Percentiles rank a stretch among this genome's conserved stretches.
These are phyloP conservation scores for Leccinum obscurum DNA, from an alignment of 768 basidiomycete species.

Conservation along the genomic window DNA sequence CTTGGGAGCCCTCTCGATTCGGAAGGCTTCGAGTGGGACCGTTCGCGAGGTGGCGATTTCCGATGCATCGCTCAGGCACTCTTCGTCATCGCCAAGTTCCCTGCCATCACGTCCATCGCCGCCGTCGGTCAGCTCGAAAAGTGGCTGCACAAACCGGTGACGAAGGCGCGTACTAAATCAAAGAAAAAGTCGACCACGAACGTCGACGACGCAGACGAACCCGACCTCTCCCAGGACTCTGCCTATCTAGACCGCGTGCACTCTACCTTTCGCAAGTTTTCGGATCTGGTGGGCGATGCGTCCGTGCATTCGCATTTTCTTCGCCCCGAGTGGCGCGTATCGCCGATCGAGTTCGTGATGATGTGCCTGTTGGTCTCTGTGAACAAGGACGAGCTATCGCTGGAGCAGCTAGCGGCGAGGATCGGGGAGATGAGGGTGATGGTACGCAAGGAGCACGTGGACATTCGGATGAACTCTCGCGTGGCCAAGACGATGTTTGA, in stretches of 20 bases:
- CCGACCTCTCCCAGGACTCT: constrained; percentile 33
- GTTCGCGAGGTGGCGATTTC: constrained; percentile 53
- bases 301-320: constrained; percentile 39
- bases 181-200: constrained; percentile 23
- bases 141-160: constrained; percentile 42
- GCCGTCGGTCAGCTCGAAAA: constrained; percentile 45
- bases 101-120: constrained; percentile 29
- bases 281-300: constrained; percentile 42
- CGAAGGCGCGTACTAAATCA: constrained; percentile 11
- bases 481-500: constrained; percentile 56
- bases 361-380: constrained; percentile 53
- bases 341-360: constrained; percentile 69
- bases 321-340: constrained; percentile 47
- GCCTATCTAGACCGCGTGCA: constrained; percentile 36
- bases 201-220: background rate
- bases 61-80: constrained; percentile 57
- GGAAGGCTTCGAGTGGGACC: constrained; percentile 50
- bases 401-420: constrained; percentile 42
- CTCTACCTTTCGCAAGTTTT: constrained; percentile 48
- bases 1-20: constrained; percentile 37
- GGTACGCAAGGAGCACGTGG: constrained; percentile 56
- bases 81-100: constrained; percentile 48
- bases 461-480: constrained; percentile 64
- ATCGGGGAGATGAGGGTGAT: constrained; percentile 53
- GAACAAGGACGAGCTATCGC: constrained; percentile 41